Percentiles rank a stretch among this genome's conserved stretches.
Evolutionary conservation across 2,329 filamentous ascomycete genomes (phyloP).

Genomic region (Diplodia seriata): DNA sequence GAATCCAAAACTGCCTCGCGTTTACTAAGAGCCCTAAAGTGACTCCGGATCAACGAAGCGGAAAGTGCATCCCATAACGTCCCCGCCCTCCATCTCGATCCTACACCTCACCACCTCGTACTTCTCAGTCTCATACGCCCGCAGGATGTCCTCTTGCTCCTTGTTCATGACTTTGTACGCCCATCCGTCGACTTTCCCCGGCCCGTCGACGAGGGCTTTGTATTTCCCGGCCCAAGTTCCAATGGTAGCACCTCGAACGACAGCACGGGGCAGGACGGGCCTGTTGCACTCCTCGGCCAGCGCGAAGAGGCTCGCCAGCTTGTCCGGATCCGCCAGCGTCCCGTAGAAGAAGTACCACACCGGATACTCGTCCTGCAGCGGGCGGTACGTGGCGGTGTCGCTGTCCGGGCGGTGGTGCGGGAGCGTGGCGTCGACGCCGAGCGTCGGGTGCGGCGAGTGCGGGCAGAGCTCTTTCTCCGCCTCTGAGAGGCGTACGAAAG

Average conservation of each 20-base stretch:
- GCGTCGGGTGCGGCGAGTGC: conserved; percentile 37
- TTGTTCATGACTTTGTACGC: conserved; percentile 43
- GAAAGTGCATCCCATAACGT: conserved; percentile 40
- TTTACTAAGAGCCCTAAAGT: no score
- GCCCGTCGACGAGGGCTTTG: conserved; percentile 47
- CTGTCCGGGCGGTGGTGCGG: conserved; percentile 39
- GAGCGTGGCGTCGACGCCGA: conserved; percentile 40
- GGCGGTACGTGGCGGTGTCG: conserved; percentile 28
- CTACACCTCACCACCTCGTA: conserved; percentile 50
- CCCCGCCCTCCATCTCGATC: conserved; percentile 38
- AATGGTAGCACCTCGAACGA: conserved; percentile 39
- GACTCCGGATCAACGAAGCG: conserved; percentile 33
- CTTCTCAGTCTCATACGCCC: conserved; percentile 48
- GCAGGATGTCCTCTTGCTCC: conserved; percentile 45
- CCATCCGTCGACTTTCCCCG: conserved; percentile 39
- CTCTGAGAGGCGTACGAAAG: conserved; percentile 39
- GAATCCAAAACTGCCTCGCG: no score
- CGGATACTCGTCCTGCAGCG: conserved; percentile 43
- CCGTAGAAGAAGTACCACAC: conserved; percentile 54
- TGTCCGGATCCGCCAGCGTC: conserved; percentile 43
- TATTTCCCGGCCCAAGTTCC: conserved; percentile 51
- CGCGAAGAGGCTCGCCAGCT: conserved; percentile 41
- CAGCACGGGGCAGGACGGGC: not conserved
- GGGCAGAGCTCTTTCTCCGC: conserved; percentile 41
- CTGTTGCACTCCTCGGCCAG: not conserved